Base-by-base conservation (phyloP, 78 protist genomes). In the Monosiga brevicollis region DNA sequence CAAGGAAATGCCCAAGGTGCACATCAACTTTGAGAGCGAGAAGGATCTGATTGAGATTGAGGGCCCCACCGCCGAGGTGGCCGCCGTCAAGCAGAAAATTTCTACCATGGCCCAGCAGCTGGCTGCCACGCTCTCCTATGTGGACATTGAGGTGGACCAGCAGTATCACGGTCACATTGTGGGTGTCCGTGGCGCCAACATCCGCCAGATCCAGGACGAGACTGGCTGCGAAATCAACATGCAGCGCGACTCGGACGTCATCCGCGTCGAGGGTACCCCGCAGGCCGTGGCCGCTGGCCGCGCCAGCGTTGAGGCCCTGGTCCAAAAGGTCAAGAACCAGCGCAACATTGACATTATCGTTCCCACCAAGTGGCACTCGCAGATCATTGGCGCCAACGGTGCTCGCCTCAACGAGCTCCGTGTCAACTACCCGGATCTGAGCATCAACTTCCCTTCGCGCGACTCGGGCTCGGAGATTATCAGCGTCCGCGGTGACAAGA, bases 51-150 rank as follows among this genome's bases (percentile, higher is more conserved):
- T 77, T 42, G 81, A 77, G 71, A 37, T 77, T 40, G 81, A 77
- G 81, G 81, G 81, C 15, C 81, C 81, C 71, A 55, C 81, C 26
- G 71, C 1, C 32, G 72, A 40, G 35, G 81, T 42, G 39, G 81
- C 22, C 26, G 2, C 1, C 40, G 22, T 42, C 73, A 1, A 22
- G 24, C 72, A 39, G 24, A 1, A 1, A 26, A 32, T 77, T 29
- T 20, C 2, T 3, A 11, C 6, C 34, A 1, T n/a, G 41, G 72
- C 38, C n/a, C 36, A 9, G 24, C 72, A 77, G 71, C 36, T 77
- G 73, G 24, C 3, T 6, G 29, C 29, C 15, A 49, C 62, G 29
- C 62, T 49, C 29, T 20, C 62, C 62, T 49, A 20, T 26, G 29
- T 40, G 38, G 81, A 77, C 25, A 26, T 77, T 25, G 10, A 23